Evolutionary conservation across 441 rosid genomes (phyloP).

Genomic region (Erodium chrysanthum): DNA sequence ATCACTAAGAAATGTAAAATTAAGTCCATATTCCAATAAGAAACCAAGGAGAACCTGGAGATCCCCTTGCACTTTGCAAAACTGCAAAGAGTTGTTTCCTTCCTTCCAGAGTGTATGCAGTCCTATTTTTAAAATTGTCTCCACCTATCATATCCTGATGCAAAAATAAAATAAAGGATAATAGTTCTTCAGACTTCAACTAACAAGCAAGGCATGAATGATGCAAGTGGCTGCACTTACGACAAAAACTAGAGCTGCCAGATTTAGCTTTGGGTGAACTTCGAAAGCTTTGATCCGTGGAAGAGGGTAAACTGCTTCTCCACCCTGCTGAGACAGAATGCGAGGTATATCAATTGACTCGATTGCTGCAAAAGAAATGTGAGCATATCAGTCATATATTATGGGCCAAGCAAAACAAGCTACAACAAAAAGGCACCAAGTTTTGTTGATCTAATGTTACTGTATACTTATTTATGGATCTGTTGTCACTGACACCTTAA

Average conservation of each 20-base stretch:
- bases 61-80: slow-evolving; percentile 96
- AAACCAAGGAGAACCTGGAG: slow-evolving; percentile 59
- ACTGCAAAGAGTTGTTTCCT: slow-evolving; percentile 97
- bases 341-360: slow-evolving; percentile 84
- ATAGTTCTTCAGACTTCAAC: slow-evolving; percentile 9
- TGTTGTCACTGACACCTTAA: background rate
- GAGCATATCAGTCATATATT: slow-evolving; percentile 15
- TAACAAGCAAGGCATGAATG: slow-evolving; percentile 10
- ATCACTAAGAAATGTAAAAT: slow-evolving; percentile 9
- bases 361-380: slow-evolving; percentile 52
- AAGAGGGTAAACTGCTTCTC: slow-evolving; percentile 93
- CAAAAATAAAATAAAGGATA: slow-evolving; percentile 12
- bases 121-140: slow-evolving; percentile 65
- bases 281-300: slow-evolving; percentile 75
- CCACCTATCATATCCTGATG: slow-evolving; percentile 52
- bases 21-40: slow-evolving; percentile 14
- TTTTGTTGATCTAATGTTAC: background rate
- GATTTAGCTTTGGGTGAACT: slow-evolving; percentile 89
- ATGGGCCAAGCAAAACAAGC: background rate
- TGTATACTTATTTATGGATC: background rate
- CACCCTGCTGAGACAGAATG: slow-evolving; percentile 89
- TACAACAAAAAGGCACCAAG: background rate
- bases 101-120: slow-evolving; percentile 89
- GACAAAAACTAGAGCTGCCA: slow-evolving; percentile 80
- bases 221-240: slow-evolving; percentile 33